Conservation (phyloP, 1,139 yeast genomes). For the Kurtzmaniella quercitrusa region DNA sequence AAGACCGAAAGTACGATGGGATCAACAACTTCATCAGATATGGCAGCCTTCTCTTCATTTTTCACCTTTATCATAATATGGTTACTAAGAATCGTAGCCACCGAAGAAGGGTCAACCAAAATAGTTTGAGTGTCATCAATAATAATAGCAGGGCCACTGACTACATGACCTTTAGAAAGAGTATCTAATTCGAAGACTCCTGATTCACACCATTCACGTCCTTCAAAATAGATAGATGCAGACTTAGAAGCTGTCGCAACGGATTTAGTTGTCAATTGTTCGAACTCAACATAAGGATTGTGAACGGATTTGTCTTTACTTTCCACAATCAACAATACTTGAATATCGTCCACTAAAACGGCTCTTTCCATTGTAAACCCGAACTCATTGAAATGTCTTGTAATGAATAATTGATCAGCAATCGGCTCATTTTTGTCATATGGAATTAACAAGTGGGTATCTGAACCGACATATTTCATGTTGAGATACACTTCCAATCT, state of each 20-base stretch:
- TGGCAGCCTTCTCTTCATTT: slow-evolving; percentile 18
- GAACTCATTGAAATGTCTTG: slow-evolving; percentile 34
- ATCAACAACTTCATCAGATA: slow-evolving; percentile 41
- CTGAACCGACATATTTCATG: slow-evolving; percentile 83
- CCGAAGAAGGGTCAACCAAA: slow-evolving; percentile 65
- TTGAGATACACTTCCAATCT: slow-evolving; percentile 63
- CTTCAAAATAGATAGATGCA: slow-evolving; percentile 26
- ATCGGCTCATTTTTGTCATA: slow-evolving; percentile 16
- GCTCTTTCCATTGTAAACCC: slow-evolving; percentile 40
- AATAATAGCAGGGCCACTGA: slow-evolving; percentile 77
- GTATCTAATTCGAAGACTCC: slow-evolving; percentile 48
- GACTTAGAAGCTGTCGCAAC: slow-evolving; percentile 2
- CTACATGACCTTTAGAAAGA: slow-evolving; percentile 47
- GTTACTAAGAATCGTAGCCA: slow-evolving; percentile 58
- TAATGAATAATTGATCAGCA: slow-evolving; percentile 25
- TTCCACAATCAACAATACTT: slow-evolving; percentile 45
- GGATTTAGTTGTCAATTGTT: slow-evolving; percentile 8
- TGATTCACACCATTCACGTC: slow-evolving; percentile 45
- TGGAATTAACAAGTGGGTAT: slow-evolving; percentile 71
- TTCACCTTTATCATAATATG: slow-evolving; percentile 41
- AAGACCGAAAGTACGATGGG: slow-evolving; percentile 74
- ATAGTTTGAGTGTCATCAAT: slow-evolving; percentile 88
- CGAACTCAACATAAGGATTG: slow-evolving; percentile 33
- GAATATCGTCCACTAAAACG: slow-evolving; percentile 76
- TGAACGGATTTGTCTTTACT: slow-evolving; percentile 24